phyloP scores from a whole-genome alignment of 352 stramenopile genomes.

The Phytophthora europaea region DNA sequence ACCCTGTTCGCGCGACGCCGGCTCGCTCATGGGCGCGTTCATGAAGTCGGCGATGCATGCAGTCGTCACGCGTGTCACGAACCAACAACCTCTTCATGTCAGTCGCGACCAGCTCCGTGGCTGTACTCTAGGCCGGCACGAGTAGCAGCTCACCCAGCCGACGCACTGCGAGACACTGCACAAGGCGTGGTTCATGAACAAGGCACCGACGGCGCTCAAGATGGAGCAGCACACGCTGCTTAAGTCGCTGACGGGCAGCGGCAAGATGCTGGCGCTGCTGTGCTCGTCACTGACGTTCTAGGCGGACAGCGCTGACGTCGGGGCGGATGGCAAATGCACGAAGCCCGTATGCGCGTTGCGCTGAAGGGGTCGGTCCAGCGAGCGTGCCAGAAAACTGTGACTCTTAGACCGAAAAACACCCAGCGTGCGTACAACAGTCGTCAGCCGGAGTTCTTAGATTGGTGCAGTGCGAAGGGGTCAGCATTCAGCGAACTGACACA shows the following conservation, averaged over 20 bases:
- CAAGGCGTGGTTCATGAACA: slow-evolving; percentile 89
- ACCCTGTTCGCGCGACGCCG: no score
- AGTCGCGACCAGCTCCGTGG: no score
- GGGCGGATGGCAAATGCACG: slow-evolving; percentile 33
- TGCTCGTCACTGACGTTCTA: slow-evolving; percentile 85
- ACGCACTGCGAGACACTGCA: slow-evolving; percentile 61
- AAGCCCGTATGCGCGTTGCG: neutral
- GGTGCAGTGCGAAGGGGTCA: neutral
- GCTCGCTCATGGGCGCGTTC: no score
- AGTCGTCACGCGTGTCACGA: no score
- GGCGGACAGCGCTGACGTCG: slow-evolving; percentile 15
- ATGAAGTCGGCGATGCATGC: no score
- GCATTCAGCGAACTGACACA: neutral
- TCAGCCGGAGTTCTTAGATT: neutral
- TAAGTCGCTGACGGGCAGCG: slow-evolving; percentile 83
- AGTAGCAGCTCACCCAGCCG: slow-evolving; percentile 72
- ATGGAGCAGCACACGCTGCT: no score
- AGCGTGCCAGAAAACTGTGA: neutral
- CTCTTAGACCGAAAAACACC: neutral
- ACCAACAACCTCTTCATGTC: no score
- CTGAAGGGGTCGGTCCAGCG: neutral
- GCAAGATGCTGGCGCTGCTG: slow-evolving; percentile 88
- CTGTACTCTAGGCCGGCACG: slow-evolving; percentile 11
- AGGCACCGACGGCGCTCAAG: slow-evolving; percentile 72
- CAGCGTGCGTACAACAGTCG: neutral